Evolutionary conservation across 495 filamentous ascomycete genomes (phyloP).

Genomic region (Rostrohypoxylon terebratum): DNA sequence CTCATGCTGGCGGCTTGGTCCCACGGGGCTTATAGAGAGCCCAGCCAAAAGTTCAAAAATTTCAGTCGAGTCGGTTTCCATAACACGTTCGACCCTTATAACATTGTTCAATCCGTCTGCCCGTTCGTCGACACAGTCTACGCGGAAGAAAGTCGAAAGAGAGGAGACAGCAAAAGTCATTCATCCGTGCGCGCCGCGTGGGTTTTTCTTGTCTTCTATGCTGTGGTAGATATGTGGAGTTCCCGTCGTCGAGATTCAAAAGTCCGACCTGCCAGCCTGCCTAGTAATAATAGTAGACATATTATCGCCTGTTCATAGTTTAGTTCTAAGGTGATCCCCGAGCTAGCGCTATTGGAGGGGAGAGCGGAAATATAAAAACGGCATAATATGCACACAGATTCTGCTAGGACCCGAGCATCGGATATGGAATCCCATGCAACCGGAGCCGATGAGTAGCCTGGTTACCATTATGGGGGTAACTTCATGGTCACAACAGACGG

Average conservation of each 20-base stretch:
- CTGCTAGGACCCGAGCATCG: conserved; percentile 9
- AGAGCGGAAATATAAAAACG: conserved; percentile 16
- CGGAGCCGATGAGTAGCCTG: conserved; percentile 24
- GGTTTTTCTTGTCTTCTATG: conserved; percentile 10
- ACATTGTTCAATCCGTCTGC: conserved; percentile 3
- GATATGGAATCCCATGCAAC: conserved; percentile 25
- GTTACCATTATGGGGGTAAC: conserved; percentile 22
- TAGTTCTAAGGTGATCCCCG: conserved; percentile 27
- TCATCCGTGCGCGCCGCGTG: background rate
- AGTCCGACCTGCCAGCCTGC: background rate
- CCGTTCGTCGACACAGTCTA: background rate
- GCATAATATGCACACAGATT: conserved; percentile 5
- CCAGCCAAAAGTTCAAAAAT: conserved; percentile 20
- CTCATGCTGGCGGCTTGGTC: conserved; percentile 6
- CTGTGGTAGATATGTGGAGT: conserved; percentile 17
- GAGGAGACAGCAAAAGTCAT: conserved; percentile 8
- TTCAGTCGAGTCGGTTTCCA: conserved; percentile 28
- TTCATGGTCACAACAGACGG: conserved; percentile 23
- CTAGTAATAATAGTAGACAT: background rate
- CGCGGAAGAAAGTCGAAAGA: conserved; percentile 12
- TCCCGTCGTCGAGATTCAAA: conserved; percentile 4
- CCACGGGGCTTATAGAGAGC: conserved; percentile 12
- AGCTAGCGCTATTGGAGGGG: conserved; percentile 35
- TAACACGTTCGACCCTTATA: conserved; percentile 23
- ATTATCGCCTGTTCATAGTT: conserved; percentile 17